Evolutionary conservation across 2,329 filamentous ascomycete genomes (phyloP), one percentile per base, ranked within the genome.

Genomic region (Claviceps capensis): DNA sequence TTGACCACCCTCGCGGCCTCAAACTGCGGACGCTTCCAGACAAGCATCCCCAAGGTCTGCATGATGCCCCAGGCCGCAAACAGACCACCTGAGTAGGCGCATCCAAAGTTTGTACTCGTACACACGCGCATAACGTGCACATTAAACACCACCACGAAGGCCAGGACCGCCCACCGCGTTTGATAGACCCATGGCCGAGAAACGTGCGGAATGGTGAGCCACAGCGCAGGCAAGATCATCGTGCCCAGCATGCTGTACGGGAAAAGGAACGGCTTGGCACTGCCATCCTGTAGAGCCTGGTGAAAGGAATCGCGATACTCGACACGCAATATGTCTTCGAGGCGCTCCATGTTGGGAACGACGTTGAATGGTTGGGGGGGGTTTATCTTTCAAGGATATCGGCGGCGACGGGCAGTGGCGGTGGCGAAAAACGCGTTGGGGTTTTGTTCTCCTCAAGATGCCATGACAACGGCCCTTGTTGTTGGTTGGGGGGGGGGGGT

Each of bases 11-110:
- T 72, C 55, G 72, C 77, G 0, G 74, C 74, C 19, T 79, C 75
- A 60, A 73, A 75, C 61, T 83, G 80, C 3, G 79, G 77, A 17
- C 69, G 65, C 46, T 69, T 74, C 66, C 76, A 78, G 1, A 82
- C 62, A 23, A 83, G 62, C 59, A 78, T 61, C 19, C 72, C 70
- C 51, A 74, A 59, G 38, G 63, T 69, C 64, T 71, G 72, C 17
- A 82, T 61, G 11, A 75, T 72, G 1, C 72, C 70, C 75, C 75
- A 83, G 4, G 66, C 62, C 3, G 68, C 68, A 40, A 74, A 59
- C 48, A 83, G 58, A 0, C 81, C 81, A 1, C 67, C 62, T 1
- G 65, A 69, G 56, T 81, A 83, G 1, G 72, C 69, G 11, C 65
- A 62, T 16, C 72, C 77, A 52, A 76, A 68, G 58, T 78, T 80